These are phyloP conservation scores for Penicillium cataractarum DNA, from an alignment of 495 filamentous ascomycete genomes.

Conservation along the genomic window DNA sequence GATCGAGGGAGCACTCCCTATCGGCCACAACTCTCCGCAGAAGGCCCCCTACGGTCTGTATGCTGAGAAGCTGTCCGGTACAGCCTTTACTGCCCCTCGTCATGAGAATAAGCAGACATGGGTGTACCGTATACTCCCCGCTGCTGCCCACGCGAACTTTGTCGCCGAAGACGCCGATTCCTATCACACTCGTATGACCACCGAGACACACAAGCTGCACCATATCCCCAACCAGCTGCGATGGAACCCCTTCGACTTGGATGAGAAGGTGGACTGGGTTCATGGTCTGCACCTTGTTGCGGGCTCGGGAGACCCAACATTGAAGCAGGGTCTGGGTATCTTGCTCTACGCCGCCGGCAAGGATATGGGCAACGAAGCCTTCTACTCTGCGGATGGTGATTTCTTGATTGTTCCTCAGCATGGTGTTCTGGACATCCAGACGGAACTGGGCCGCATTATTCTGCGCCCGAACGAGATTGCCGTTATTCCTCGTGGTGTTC, in stretches of 20 bases:
- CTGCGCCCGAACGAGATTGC: conserved; percentile 87
- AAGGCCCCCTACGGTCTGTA: conserved; percentile 85
- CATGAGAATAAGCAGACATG: conserved; percentile 89
- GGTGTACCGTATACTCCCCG: conserved; percentile 90
- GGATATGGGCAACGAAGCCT: conserved; percentile 77
- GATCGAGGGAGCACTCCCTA: conserved; percentile 60
- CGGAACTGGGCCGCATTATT: conserved; percentile 80
- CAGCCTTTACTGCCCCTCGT: conserved; percentile 88
- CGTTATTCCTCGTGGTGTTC: conserved; percentile 81
- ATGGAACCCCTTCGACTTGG: conserved; percentile 87
- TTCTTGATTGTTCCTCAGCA: conserved; percentile 84
- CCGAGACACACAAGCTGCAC: conserved; percentile 56
- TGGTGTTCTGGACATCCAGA: conserved; percentile 82
- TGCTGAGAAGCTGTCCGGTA: conserved; percentile 91
- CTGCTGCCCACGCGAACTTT: conserved; percentile 81
- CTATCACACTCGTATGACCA: conserved; percentile 56
- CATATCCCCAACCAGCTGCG: conserved; percentile 85
- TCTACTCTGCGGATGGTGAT: conserved; percentile 91
- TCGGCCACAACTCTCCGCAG: conserved; percentile 85
- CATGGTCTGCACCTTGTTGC: conserved; percentile 76
- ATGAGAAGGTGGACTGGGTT: conserved; percentile 76
- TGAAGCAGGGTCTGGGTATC: conserved; percentile 81
- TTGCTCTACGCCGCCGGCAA: conserved; percentile 80
- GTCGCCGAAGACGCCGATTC: conserved; percentile 54
- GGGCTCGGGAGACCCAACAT: conserved; percentile 79